Conservation (phyloP, 2,329 filamentous ascomycete genomes). For the Davidsoniella neocaledoniae region DNA sequence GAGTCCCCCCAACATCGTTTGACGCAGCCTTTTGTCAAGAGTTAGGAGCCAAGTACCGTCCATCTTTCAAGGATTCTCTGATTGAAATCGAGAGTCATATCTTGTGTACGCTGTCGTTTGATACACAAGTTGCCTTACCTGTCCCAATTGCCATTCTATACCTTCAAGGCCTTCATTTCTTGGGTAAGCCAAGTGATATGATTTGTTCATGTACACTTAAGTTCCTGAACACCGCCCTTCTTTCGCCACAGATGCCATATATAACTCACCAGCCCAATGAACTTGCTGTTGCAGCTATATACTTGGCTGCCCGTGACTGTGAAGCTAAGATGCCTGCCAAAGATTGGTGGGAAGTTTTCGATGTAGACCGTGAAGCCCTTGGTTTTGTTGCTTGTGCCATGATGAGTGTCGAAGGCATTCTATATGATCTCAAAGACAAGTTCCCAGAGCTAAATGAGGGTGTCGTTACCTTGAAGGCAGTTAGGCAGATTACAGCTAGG, state of each 20-base stretch:
- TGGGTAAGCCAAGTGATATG: conserved; percentile 17
- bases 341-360: conserved; percentile 97
- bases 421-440: conserved; percentile 38
- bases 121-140: conserved; percentile 71
- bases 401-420: conserved; percentile 60
- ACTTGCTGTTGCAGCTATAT: conserved; percentile 76
- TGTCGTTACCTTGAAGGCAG: conserved; percentile 39
- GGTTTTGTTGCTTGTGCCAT: conserved; percentile 82
- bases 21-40: conserved; percentile 29
- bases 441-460: conserved; percentile 31
- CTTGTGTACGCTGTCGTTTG: conserved; percentile 59
- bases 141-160: conserved; percentile 83
- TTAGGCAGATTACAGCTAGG: conserved; percentile 29
- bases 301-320: conserved; percentile 66
- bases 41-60: too few species aligned
- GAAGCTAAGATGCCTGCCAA: conserved; percentile 63
- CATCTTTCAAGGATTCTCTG: conserved; percentile 26
- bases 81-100: conserved; percentile 64
- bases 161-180: conserved; percentile 68
- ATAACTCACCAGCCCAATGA: conserved; percentile 79
- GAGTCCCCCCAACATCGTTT: conserved; percentile 15
- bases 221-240: conserved; percentile 70
- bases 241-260: conserved; percentile 80
- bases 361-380: conserved; percentile 84
- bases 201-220: conserved; percentile 40